Base-by-base conservation (phyloP, 768 basidiomycete genomes). In the Tricholoma terreum region DNA sequence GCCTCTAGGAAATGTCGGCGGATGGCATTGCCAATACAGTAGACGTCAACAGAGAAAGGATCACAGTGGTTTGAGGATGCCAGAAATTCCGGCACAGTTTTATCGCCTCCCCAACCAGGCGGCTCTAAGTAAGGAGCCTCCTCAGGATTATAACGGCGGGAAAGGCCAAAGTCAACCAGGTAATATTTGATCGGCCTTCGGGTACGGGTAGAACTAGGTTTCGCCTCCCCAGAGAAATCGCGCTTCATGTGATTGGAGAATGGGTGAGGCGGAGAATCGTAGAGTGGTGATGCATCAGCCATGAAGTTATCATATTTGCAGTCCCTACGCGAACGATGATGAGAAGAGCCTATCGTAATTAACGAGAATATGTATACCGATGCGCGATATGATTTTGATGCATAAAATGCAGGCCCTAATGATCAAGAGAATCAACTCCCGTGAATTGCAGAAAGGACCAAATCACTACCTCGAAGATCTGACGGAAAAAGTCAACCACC, bases 31-130 rank as follows among this genome's bases (percentile, higher is more conserved):
- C 75, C 75, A 2, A 76, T 50, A 33, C 68, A 72, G 54, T 74
- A 77, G 14, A 76, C 59, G 34, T 77, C 77, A 1, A 65, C 69
- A 0, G 71, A 58, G 38, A 76, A 77, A 0, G 75, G 69, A 51
- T 76, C 56, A 11, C 69, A 57, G n/a, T 58, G 67, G 5, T 59
- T 52, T 1, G 61, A 40, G 2, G 56, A 57, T 6, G 60, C 54
- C 19, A 61, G 62, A 35, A 71, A 71, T 38, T 76, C 75, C 2
- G 74, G 74, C 1, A 73, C 73, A 3, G 70, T 61, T 54, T 69
- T 75, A 60, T 79, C 77, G 1, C 73, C 80, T 0, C 80, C 77
- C 43, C 63, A 63, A 1, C 72, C 66, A 0, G 72, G 70, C 7
- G 53, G 21, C 22, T 69, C 69, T 0, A 60, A 61, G 0, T 69